phyloP scores from a whole-genome alignment of 495 filamentous ascomycete species.

The Aspergillus hancockii region DNA sequence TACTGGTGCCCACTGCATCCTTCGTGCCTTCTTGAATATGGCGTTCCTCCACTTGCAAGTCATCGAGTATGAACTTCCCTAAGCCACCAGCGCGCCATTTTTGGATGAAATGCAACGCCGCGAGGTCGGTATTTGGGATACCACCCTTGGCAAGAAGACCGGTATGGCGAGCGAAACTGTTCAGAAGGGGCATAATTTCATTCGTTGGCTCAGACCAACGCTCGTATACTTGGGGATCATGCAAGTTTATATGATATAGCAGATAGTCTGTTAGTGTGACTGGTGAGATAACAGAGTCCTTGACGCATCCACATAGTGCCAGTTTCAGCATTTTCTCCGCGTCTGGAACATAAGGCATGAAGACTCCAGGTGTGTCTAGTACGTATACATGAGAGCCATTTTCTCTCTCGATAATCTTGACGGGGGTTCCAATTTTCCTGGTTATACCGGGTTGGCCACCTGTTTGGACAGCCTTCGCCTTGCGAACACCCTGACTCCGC shows the following conservation, averaged over 20 bases:
- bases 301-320: slow-evolving; percentile 84
- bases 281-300: slow-evolving; percentile 77
- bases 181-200: slow-evolving; percentile 69
- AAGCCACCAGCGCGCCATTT: slow-evolving; percentile 78
- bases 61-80: slow-evolving; percentile 79
- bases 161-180: slow-evolving; percentile 65
- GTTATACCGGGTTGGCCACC: slow-evolving; percentile 90
- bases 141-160: slow-evolving; percentile 79
- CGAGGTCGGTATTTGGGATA: slow-evolving; percentile 65
- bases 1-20: slow-evolving; percentile 38
- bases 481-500: slow-evolving; percentile 64
- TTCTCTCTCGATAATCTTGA: slow-evolving; percentile 71
- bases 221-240: slow-evolving; percentile 58
- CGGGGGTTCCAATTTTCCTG: slow-evolving; percentile 75
- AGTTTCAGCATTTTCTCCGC: slow-evolving; percentile 90
- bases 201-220: slow-evolving; percentile 76
- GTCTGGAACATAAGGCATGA: slow-evolving; percentile 85
- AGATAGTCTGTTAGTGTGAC: slow-evolving; percentile 84
- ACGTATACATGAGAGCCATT: slow-evolving; percentile 61
- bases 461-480: slow-evolving; percentile 77
- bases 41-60: slow-evolving; percentile 60
- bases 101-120: slow-evolving; percentile 82
- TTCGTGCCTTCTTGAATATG: slow-evolving; percentile 41
- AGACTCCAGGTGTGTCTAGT: slow-evolving; percentile 81
- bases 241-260: slow-evolving; percentile 76